Base-by-base conservation (phyloP, 2,329 filamentous ascomycete genomes). In the Aspergillus eucalypticola region DNA sequence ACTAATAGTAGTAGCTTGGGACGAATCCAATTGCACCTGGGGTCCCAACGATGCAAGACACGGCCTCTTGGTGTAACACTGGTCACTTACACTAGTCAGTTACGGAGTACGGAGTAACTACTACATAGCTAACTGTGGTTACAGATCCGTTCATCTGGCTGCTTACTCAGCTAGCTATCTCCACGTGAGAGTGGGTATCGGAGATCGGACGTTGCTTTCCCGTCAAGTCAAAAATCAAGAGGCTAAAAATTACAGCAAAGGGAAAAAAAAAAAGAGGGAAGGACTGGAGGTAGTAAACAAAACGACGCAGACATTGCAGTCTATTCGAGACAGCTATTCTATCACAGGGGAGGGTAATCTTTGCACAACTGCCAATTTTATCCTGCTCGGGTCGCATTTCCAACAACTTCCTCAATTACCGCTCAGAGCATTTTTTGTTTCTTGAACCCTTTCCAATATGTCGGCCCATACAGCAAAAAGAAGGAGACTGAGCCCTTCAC, bases 401-500 rank as follows among this genome's bases (percentile, higher is more conserved):
- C 25, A 19, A 13, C 44, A 23, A 42, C 11, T 21, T 27, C 21
- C 15, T 15, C 25, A 19, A 51, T 8, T 13, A 6, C 13, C 32
- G 32, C 32, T 35, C 38, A 27, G 21, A n/a, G 13, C 7, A 5
- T 25, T 38, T 42, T 8, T 11, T 48, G 29, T n/a, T 29, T 38
- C 11, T 13, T 35, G 32, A 35, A 35, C 32, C 25, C 19, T 56
- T 15, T 42, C 11, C 17, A 32, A 54, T 19, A 76, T 76, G 76
- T 74, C 72, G 50, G 56, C 64, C 39, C 71, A 73, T 58, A 64
- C 73, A 41, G 73, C 74, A 5, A 83, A 83, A 67, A 72, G 80
- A 67, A 79, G 81, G 67, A 82, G 81, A 68, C 69, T 83, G 35
- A 78, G 77, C 63, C 75, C 78, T 62, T 72, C 66, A 63, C 60